Evolutionary conservation across 148 eudicot species (phyloP).

Genomic region (Cornus kousa): DNA sequence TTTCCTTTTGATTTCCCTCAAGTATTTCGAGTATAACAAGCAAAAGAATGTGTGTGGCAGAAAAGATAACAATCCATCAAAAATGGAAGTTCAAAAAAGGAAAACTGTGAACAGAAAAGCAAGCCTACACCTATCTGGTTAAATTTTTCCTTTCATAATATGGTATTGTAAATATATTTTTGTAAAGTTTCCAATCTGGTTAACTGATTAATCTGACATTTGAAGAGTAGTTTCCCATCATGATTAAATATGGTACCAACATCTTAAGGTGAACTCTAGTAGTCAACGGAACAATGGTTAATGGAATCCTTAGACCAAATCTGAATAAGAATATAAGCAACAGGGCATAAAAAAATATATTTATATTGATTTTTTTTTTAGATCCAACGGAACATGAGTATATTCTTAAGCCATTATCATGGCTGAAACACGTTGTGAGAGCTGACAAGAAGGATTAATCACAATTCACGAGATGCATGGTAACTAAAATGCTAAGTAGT

Average conservation of each 20-base stretch:
- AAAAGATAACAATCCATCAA: too few relatives aligned
- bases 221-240: background rate
- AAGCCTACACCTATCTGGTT: too few relatives aligned
- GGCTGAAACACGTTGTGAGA: background rate
- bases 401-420: too few relatives aligned
- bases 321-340: too few relatives aligned
- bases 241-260: background rate
- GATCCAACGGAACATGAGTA: too few relatives aligned
- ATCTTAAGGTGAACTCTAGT: background rate
- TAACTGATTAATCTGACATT: background rate
- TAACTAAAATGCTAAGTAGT: background rate
- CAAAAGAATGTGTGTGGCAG: background rate
- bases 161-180: too few relatives aligned
- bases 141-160: too few relatives aligned
- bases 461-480: background rate
- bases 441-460: background rate
- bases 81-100: background rate
- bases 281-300: background rate
- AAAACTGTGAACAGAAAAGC: too few relatives aligned
- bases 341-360: too few relatives aligned
- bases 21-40: background rate
- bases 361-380: too few relatives aligned
- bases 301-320: background rate
- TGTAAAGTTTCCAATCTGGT: background rate
- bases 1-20: background rate